phyloP scores from a whole-genome alignment of 495 filamentous ascomycete genomes.

The Penicillium paradoxum region DNA sequence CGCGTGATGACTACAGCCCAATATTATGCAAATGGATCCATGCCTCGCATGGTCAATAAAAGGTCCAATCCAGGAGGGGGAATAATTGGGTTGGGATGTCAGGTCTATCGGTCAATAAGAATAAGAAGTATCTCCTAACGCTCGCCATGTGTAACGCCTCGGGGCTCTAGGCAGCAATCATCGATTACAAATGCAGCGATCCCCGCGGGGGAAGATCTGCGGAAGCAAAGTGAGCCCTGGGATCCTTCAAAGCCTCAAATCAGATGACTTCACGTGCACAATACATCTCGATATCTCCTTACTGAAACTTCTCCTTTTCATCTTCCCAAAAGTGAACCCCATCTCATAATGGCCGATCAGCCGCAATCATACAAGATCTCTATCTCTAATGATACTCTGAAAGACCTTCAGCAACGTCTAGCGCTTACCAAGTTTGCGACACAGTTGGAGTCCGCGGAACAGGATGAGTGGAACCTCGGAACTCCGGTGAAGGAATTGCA shows the following conservation, averaged over 20 bases:
- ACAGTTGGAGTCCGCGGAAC: conserved; percentile 32
- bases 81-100: too few relatives aligned
- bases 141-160: too few relatives aligned
- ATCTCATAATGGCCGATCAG: conserved; percentile 13
- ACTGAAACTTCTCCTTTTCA: neutral
- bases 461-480: conserved; percentile 34
- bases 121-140: too few relatives aligned
- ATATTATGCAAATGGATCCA: too few relatives aligned
- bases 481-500: conserved; percentile 37
- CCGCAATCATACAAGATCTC: conserved; percentile 30
- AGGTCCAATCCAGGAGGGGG: too few relatives aligned
- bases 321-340: neutral
- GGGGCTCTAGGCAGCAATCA: neutral
- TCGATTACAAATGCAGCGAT: neutral
- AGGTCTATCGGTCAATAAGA: too few relatives aligned
- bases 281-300: too few relatives aligned
- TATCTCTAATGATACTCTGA: conserved; percentile 32
- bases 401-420: conserved; percentile 36
- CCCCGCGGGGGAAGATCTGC: neutral
- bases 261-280: too few relatives aligned
- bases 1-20: too few relatives aligned
- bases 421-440: conserved; percentile 32
- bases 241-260: too few relatives aligned
- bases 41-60: too few relatives aligned
- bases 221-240: too few relatives aligned